These are phyloP conservation scores for Eutrema yunnanense DNA, from an alignment of 345 rosid genomes.

Conservation along the genomic window DNA sequence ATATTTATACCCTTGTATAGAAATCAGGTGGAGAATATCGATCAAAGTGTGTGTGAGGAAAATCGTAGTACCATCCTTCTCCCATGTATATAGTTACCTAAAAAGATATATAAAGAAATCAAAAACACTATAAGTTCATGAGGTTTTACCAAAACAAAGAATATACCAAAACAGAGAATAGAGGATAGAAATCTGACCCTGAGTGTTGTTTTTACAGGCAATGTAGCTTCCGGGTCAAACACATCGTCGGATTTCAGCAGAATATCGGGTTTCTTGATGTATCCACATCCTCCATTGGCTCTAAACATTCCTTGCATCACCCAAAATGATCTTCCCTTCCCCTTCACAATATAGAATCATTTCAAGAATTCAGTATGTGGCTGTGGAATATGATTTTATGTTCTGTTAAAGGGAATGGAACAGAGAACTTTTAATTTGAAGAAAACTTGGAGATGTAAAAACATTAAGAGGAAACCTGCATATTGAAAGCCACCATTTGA, in stretches of 20 bases:
- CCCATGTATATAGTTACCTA: slow-evolving; percentile 88
- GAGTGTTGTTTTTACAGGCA: slow-evolving; percentile 52
- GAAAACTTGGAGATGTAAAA: not conserved
- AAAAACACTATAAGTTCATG: not conserved
- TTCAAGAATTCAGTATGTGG: not conserved
- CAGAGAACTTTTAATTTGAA: not conserved
- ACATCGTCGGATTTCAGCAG: slow-evolving; percentile 37
- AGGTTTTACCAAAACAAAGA: not conserved
- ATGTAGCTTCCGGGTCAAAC: slow-evolving; percentile 55
- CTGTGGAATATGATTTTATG: not conserved
- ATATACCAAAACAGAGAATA: not conserved
- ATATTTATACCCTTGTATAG: slow-evolving; percentile 58
- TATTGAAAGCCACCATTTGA: slow-evolving; percentile 98
- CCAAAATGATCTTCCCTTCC: slow-evolving; percentile 81
- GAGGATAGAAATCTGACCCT: slow-evolving; percentile 44
- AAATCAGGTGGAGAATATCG: slow-evolving; percentile 82
- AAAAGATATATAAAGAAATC: not conserved
- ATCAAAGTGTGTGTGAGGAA: slow-evolving; percentile 73
- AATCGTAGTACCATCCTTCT: slow-evolving; percentile 82
- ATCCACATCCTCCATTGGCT: slow-evolving; percentile 93
- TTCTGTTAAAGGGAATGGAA: not conserved
- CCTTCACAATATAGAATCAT: slow-evolving; percentile 37
- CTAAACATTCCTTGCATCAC: slow-evolving; percentile 93
- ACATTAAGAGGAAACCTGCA: slow-evolving; percentile 53
- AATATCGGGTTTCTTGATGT: slow-evolving; percentile 74